Conservation (phyloP, 2,329 filamentous ascomycete genomes). For the Xylaria sp. region DNA sequence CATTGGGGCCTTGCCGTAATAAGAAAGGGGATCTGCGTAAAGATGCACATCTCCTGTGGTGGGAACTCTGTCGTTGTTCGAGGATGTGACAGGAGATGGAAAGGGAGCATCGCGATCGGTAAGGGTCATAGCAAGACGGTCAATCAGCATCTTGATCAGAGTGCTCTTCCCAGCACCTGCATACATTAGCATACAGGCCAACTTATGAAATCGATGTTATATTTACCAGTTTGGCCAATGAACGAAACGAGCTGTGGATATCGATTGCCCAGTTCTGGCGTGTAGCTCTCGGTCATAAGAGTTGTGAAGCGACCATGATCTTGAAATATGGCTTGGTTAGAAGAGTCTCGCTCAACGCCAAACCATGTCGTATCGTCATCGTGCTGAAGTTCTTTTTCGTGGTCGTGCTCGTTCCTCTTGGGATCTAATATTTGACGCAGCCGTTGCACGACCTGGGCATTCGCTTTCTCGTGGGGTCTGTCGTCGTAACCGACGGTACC, state of each 20-base stretch:
- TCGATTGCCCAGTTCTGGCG: background rate
- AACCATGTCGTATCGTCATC: too few species aligned
- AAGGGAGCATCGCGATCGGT: background rate
- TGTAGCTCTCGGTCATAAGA: background rate
- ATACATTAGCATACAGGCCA: background rate
- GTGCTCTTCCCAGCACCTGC: background rate
- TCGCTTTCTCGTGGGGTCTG: background rate
- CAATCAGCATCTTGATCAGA: background rate
- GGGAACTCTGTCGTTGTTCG: too few species aligned
- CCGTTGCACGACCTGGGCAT: background rate
- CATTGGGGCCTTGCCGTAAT: too few species aligned
- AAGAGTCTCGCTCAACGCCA: too few species aligned
- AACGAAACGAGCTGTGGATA: background rate
- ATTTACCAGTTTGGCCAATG: background rate
- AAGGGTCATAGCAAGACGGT: background rate
- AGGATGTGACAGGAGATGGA: too few species aligned
- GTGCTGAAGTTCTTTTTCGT: too few species aligned
- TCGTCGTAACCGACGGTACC: background rate
- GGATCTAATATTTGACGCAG: background rate
- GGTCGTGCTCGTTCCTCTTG: too few species aligned
- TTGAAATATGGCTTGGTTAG: too few species aligned
- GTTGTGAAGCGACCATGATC: background rate
- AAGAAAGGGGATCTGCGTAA: too few species aligned
- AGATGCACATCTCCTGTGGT: too few species aligned
- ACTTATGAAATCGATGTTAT: background rate